phyloP scores from a whole-genome alignment of 345 rosid species.

The Eutrema japonicum region DNA sequence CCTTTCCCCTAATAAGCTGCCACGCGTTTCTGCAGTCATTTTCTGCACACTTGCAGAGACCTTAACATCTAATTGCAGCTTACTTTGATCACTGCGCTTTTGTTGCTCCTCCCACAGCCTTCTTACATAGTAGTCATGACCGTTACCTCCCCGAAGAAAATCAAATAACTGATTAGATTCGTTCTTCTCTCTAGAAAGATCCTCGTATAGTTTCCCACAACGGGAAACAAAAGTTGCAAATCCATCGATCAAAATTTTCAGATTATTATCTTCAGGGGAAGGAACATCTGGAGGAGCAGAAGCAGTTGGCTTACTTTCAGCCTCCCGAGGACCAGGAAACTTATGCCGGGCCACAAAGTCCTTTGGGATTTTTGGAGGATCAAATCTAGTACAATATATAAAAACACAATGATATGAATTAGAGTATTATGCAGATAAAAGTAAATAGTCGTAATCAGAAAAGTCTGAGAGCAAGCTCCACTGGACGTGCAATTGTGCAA shows the following conservation, averaged over 20 bases:
- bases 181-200: conserved; percentile 93
- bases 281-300: conserved; percentile 75
- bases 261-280: conserved; percentile 75
- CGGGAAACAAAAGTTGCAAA: conserved; percentile 93
- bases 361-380: conserved; percentile 77
- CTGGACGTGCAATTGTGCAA: conserved; percentile 3
- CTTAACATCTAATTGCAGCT: conserved; percentile 59
- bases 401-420: conserved; percentile 23
- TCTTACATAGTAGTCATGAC: conserved; percentile 79
- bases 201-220: conserved; percentile 93
- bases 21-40: conserved; percentile 91
- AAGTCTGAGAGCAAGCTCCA: conserved; percentile 12
- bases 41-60: conserved; percentile 52
- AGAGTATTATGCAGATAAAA: conserved; percentile 4
- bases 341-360: conserved; percentile 81
- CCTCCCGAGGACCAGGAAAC: conserved; percentile 65
- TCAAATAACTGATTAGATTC: conserved; percentile 79
- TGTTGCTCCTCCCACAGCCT: conserved; percentile 90
- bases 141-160: conserved; percentile 87
- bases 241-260: conserved; percentile 82
- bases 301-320: conserved; percentile 48
- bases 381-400: conserved; percentile 64
- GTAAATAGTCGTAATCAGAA: conserved; percentile 7
- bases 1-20: conserved; percentile 81
- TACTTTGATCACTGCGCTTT: conserved; percentile 62